Evolutionary conservation across 371 early-diverging fungal species (phyloP).

Genomic region (Circinella minor): DNA sequence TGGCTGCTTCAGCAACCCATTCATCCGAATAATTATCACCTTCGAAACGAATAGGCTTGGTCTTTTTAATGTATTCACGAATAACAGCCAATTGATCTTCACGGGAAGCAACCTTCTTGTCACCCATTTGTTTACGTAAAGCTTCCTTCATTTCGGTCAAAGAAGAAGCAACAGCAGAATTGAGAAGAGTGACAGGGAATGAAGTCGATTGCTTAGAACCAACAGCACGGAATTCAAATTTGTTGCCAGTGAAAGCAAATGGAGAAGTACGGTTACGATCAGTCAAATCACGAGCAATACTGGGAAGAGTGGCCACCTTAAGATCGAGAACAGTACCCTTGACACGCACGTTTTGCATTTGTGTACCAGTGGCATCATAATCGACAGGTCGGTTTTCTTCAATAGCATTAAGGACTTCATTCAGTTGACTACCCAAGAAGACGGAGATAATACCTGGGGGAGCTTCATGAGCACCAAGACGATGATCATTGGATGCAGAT

Average conservation of each 20-base stretch:
- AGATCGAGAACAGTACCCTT: constrained; percentile 95
- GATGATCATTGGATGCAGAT: constrained; percentile 94
- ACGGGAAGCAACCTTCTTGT: constrained; percentile 75
- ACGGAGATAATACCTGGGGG: constrained; percentile 97
- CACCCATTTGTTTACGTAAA: constrained; percentile 77
- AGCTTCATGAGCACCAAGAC: constrained; percentile 98
- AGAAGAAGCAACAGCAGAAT: constrained; percentile 91
- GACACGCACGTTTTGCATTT: constrained; percentile 88
- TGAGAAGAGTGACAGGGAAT: constrained; percentile 92
- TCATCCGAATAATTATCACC: constrained; percentile 93
- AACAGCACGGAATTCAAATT: constrained; percentile 99
- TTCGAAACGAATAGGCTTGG: constrained; percentile 94
- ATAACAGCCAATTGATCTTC: constrained; percentile 91
- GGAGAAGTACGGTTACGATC: constrained; percentile 99
- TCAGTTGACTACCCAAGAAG: constrained; percentile 95
- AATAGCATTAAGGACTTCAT: constrained; percentile 90
- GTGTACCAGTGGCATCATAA: constrained; percentile 76
- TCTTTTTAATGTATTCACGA: constrained; percentile 77
- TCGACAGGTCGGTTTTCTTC: constrained; percentile 88
- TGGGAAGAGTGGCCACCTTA: constrained; percentile 92
- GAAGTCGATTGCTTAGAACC: constrained; percentile 98
- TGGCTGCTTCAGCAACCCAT: constrained; percentile 80
- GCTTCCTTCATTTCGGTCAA: constrained; percentile 75
- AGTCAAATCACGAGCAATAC: constrained; percentile 93
- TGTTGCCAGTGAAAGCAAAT: constrained; percentile 99